phyloP scores from a whole-genome alignment of 2,329 filamentous ascomycete species.

The Arthrobotrys sinensis region DNA sequence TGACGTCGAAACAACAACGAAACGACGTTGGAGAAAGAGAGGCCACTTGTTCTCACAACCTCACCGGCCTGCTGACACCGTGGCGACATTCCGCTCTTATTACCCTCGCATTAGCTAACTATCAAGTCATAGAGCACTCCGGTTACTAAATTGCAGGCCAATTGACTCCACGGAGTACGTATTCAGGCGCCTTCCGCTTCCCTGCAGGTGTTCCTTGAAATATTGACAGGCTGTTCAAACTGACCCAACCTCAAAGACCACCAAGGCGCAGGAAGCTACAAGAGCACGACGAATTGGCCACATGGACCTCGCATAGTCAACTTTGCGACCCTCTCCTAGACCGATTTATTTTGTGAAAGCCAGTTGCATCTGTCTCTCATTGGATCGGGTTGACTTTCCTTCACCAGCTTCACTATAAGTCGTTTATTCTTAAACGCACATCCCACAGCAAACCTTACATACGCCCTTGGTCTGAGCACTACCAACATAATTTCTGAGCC shows the following conservation, averaged over 20 bases:
- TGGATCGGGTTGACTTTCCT: slow-evolving; percentile 56
- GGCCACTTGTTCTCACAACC: slow-evolving; percentile 59
- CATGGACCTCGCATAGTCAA: slow-evolving; percentile 50
- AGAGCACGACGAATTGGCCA: slow-evolving; percentile 56
- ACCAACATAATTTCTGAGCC: slow-evolving; percentile 36
- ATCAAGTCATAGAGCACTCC: slow-evolving; percentile 36
- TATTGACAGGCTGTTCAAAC: slow-evolving; percentile 60
- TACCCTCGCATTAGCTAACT: slow-evolving; percentile 19
- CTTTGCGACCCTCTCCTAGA: slow-evolving; percentile 19
- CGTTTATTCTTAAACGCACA: slow-evolving; percentile 14
- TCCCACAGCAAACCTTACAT: slow-evolving; percentile 3
- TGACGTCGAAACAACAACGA: slow-evolving; percentile 60
- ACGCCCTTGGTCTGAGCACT: slow-evolving; percentile 34
- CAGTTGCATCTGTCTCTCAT: slow-evolving; percentile 21
- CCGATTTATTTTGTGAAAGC: slow-evolving; percentile 7
- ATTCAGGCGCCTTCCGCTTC: slow-evolving; percentile 17
- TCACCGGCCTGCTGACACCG: slow-evolving; percentile 56
- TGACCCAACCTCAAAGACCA: slow-evolving; percentile 25
- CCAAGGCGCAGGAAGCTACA: slow-evolving; percentile 53
- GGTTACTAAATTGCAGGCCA: slow-evolving; percentile 51
- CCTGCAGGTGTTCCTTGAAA: slow-evolving; percentile 16
- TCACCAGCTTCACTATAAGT: slow-evolving; percentile 18
- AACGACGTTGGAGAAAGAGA: slow-evolving; percentile 56
- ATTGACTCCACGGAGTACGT: slow-evolving; percentile 51
- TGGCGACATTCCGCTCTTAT: slow-evolving; percentile 50